Evolutionary conservation across 495 filamentous ascomycete genomes (phyloP).

Genomic region (Penicillium cinerascens): DNA sequence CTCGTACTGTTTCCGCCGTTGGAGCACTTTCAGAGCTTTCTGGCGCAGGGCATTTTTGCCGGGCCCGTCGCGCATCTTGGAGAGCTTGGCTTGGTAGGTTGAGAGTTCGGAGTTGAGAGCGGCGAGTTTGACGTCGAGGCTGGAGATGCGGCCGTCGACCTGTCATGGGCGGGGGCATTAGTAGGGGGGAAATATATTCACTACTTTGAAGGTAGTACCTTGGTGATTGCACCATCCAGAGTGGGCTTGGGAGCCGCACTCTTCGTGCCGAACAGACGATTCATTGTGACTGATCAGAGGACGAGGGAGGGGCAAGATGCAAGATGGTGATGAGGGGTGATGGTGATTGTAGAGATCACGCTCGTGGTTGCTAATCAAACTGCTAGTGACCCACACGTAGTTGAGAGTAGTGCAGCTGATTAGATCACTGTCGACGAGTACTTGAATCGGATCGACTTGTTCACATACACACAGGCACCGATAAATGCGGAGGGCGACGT

Average conservation of each 20-base stretch:
- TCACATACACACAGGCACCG: neutral
- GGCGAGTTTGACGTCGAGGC: slow-evolving; percentile 92
- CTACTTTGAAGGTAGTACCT: slow-evolving; percentile 48
- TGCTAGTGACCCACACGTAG: neutral
- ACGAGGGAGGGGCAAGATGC: slow-evolving; percentile 5
- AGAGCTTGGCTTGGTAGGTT: slow-evolving; percentile 80
- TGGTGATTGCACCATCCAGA: slow-evolving; percentile 78
- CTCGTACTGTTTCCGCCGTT: slow-evolving; percentile 96
- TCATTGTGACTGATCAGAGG: slow-evolving; percentile 58
- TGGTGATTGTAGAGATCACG: neutral
- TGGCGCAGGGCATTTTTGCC: slow-evolving; percentile 90
- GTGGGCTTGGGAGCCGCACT: slow-evolving; percentile 88
- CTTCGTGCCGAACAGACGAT: slow-evolving; percentile 90
- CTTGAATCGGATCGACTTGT: neutral
- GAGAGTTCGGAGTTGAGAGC: slow-evolving; percentile 87
- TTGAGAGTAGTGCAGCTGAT: neutral
- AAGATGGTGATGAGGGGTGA: neutral
- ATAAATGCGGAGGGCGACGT: slow-evolving; percentile 23
- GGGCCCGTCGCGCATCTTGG: slow-evolving; percentile 94
- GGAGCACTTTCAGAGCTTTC: slow-evolving; percentile 92
- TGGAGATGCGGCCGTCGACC: slow-evolving; percentile 80
- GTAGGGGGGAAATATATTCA: slow-evolving; percentile 9
- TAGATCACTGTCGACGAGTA: neutral
- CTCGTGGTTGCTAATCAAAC: neutral
- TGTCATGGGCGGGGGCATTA: slow-evolving; percentile 28